phyloP scores from a whole-genome alignment of 345 rosid species.

The Psidium friedrichsthalianum region DNA sequence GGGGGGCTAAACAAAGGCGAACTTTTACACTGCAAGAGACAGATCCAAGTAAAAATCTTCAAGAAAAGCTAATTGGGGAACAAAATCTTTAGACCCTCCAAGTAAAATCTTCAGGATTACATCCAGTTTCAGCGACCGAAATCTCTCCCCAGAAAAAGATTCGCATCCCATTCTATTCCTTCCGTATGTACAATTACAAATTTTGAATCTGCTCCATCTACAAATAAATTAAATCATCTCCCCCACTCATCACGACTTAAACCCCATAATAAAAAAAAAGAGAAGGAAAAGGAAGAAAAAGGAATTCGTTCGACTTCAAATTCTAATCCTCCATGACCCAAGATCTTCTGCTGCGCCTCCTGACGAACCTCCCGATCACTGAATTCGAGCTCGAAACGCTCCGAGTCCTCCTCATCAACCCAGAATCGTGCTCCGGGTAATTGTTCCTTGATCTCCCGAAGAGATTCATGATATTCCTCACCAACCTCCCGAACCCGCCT shows the following conservation, averaged over 20 bases:
- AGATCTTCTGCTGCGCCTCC: constrained; percentile 20
- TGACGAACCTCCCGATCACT: constrained; percentile 20
- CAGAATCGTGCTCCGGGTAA: constrained; percentile 7
- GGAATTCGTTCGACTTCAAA: not conserved
- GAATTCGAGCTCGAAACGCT: constrained; percentile 2
- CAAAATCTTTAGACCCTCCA: not conserved
- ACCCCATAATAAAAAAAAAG: not conserved
- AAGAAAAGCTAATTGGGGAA: not conserved
- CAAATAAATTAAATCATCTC: not conserved
- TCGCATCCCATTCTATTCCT: not conserved
- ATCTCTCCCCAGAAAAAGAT: no score
- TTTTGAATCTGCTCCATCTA: not conserved
- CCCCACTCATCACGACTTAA: not conserved
- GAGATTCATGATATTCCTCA: constrained; percentile 47
- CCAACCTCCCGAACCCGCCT: constrained; percentile 40
- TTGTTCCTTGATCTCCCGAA: constrained; percentile 26
- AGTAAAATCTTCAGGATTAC: not conserved
- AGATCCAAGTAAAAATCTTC: not conserved
- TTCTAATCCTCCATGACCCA: constrained; percentile 11
- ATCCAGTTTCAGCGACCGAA: not conserved
- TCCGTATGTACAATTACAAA: not conserved
- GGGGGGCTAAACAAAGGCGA: not conserved
- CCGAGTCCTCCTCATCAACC: constrained; percentile 19
- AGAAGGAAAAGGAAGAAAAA: not conserved
- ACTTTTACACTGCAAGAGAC: not conserved